Evolutionary conservation across 1,139 yeast species (phyloP).

Genomic region (Suhomyces bolitotheri): DNA sequence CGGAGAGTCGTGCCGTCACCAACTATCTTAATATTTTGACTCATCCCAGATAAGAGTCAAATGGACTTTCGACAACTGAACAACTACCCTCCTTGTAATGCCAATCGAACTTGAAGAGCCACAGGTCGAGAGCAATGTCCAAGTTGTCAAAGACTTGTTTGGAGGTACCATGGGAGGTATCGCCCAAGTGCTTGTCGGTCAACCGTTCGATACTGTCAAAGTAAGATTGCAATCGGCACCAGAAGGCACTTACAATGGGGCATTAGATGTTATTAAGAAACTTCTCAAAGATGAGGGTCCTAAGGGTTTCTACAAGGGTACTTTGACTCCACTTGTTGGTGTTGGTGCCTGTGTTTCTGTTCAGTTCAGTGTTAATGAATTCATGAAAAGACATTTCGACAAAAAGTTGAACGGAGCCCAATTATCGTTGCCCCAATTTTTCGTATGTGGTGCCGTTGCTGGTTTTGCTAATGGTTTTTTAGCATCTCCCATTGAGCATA

Average conservation of each 20-base stretch:
- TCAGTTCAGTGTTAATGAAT: slow-evolving; percentile 81
- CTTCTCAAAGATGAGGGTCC: slow-evolving; percentile 75
- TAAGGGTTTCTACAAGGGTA: slow-evolving; percentile 85
- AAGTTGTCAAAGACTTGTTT: slow-evolving; percentile 76
- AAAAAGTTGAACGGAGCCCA: slow-evolving; percentile 42
- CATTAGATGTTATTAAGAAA: slow-evolving; percentile 72
- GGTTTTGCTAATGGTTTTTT: slow-evolving; percentile 86
- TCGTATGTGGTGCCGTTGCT: slow-evolving; percentile 80
- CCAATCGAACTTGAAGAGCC: slow-evolving; percentile 52
- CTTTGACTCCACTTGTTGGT: slow-evolving; percentile 77
- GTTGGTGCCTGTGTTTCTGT: slow-evolving; percentile 94
- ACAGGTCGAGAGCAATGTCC: slow-evolving; percentile 39
- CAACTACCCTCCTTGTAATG: slow-evolving; percentile 21
- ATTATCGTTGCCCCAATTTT: slow-evolving; percentile 58
- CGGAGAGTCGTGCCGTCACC: no score
- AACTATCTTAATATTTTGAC: no score
- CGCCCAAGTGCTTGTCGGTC: slow-evolving; percentile 93
- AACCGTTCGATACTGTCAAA: slow-evolving; percentile 93
- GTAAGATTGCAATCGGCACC: slow-evolving; percentile 87
- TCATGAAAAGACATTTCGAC: slow-evolving; percentile 76
- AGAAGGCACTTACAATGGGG: slow-evolving; percentile 71
- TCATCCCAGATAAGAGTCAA: no score
- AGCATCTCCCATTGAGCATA: slow-evolving; percentile 91
- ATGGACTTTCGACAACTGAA: no score
- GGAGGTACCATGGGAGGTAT: slow-evolving; percentile 95